Base-by-base conservation (phyloP, 2,329 filamentous ascomycete species). In the Curvularia eragrostidis region DNA sequence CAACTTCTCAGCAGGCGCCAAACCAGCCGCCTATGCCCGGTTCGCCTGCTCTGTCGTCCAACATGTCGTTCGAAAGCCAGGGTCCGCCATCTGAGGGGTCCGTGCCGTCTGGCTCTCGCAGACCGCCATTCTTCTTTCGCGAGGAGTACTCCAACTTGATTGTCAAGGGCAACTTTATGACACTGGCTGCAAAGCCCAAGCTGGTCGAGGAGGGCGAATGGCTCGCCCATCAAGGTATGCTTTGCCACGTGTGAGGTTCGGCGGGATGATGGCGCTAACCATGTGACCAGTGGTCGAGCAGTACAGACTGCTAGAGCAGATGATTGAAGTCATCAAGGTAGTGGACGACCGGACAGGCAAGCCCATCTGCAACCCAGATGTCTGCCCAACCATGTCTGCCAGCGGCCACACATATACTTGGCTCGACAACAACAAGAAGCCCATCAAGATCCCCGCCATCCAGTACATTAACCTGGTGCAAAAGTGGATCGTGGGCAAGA, bases 151-250 rank as follows among this genome's bases (percentile, higher is more conserved):
- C 90, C 53, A 91, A 89, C 74, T 88, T 96, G 72, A 96, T 97
- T 65, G 93, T 97, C 72, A 96, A 94, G 81, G 94, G 94, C 58
- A 98, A 97, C 81, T 97, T 98, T 75, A 92, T 97, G 89, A 97
- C 94, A 10, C 80, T 98, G 58, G 96, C 93, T 70, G 92, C 93
- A 48, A 90, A 93, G 73, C 94, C 94, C 21, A 93, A 94, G 81
- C 93, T 95, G 55, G 91, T 97, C 44, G 94, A 97, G 72, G 88
- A 92, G 74, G 94, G 92, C 65, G 94, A 98, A 79, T 98, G 94
- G 94, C 85, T 97, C 68, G 93, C 93, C 62, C 92, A 97, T 77
- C 94, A 97, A 83, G 89, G 94, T 96, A 83, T 30, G 63, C 60
- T 48, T 44, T 39, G 9, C 23, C 44, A 50, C 32, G 47, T 49